Conservation (phyloP, 345 rosid species). For the Eucalyptus tenuipes region DNA sequence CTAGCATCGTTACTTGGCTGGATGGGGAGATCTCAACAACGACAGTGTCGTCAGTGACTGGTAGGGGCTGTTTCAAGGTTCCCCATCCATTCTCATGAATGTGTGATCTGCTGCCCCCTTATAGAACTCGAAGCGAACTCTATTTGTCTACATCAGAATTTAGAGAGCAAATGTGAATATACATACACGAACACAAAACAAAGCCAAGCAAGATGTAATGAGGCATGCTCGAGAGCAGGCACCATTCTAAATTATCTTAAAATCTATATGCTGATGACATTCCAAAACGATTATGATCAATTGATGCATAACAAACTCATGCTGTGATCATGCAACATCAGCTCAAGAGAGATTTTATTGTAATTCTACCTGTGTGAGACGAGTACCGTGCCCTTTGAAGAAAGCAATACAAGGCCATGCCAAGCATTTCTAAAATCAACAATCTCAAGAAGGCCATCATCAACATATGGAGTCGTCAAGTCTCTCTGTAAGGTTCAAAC, state of each 20-base stretch:
- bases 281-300: not conserved
- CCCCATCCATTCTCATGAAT: constrained; percentile 71
- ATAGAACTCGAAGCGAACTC: constrained; percentile 47
- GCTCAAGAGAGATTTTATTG: not conserved
- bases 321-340: not conserved
- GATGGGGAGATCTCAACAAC: constrained; percentile 49
- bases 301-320: not conserved
- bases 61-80: constrained; percentile 76
- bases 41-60: constrained; percentile 42
- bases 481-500: constrained; percentile 10
- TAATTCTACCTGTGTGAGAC: constrained; percentile 33
- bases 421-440: constrained; percentile 38
- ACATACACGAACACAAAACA: not conserved
- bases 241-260: not conserved
- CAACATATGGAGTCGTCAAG: constrained; percentile 29
- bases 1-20: constrained; percentile 56
- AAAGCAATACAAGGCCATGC: constrained; percentile 31
- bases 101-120: constrained; percentile 51
- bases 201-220: not conserved
- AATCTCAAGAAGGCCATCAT: constrained; percentile 31
- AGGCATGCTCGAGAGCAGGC: not conserved
- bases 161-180: not conserved
- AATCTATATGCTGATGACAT: not conserved
- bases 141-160: constrained; percentile 21
- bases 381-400: constrained; percentile 37